Base-by-base conservation (phyloP, 208 protist genomes). In the Trypanosoma scelopori region DNA sequence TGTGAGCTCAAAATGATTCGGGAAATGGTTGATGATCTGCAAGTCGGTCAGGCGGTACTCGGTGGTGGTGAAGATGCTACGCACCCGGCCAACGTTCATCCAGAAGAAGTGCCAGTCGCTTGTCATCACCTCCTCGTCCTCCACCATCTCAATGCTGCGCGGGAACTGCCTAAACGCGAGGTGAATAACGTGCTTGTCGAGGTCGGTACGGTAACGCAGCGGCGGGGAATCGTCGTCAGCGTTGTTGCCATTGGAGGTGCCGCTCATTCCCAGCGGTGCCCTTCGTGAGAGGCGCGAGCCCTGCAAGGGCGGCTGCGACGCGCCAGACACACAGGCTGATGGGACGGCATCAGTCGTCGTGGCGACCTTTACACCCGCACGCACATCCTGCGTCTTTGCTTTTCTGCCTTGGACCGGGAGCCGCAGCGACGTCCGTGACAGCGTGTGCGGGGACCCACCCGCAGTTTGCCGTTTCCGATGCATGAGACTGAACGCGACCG, bases 1-100 rank as follows among this genome's bases (percentile, higher is more conserved):
- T 12, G 97, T 99, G 28, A 99, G 80, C 79, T 98, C 97, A 53
- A 92, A 95, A 77, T 98, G 96, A 69, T 98, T 98, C n/a, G 97
- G 97, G 60, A 98, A 99, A 83, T 99, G 98, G 76, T 98, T 98
- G 67, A 99, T 89, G 60, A 97, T 88, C 61, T 97, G 93, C 9
- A 76, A 65, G 35, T 97, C 92, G 27, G 81, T 71, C 41, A 94
- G 81, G 45, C 90, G 74, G 55, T 88, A 90, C 30, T 88, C 79
- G 28, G 76, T 72, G 16, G 80, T 76, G 43, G 71, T 76, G 64
- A 97, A 88, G 22, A 95, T 66, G 50, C 65, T 74, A 6, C 85
- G 82, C 0, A 95, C 81, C 23, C 81, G 86, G 5, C 67, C 59
- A 12, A 96, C 90, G 57, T 75, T 89, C 80, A 93, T 93, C 89